These are phyloP conservation scores for Solanum stenotomum DNA, from an alignment of 257 asterid species.

Conservation along the genomic window DNA sequence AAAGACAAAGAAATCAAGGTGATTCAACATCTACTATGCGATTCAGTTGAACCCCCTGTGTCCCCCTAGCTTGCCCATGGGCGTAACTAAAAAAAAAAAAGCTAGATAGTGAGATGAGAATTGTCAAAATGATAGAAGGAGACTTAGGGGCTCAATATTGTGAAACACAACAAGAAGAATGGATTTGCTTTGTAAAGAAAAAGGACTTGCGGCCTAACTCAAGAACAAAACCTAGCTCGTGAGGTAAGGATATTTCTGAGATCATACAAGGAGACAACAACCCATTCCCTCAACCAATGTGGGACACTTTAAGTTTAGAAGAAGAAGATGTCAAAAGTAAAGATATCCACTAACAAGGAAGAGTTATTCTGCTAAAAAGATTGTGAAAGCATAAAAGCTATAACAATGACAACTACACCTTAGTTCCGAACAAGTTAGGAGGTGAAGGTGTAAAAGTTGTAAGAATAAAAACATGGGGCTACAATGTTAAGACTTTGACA, in stretches of 20 bases:
- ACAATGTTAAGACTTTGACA: not conserved
- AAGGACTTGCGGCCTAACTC: not conserved
- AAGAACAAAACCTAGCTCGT: not conserved
- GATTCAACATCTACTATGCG: not conserved
- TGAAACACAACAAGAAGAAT: not conserved
- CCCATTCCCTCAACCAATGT: not conserved
- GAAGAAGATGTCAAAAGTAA: not conserved
- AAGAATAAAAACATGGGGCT: not conserved
- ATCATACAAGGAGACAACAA: not conserved
- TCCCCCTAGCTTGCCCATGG: not conserved
- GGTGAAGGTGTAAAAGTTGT: not conserved
- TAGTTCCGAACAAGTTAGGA: not conserved
- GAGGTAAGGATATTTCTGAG: not conserved
- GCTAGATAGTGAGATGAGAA: not conserved
- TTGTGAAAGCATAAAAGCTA: not conserved
- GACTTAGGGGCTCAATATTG: not conserved
- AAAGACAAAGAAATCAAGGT: not conserved
- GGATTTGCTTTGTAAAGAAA: not conserved
- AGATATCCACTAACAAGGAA: not conserved
- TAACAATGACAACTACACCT: not conserved
- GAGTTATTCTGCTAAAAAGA: not conserved
- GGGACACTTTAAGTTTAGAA: not conserved
- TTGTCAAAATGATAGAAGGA: not conserved
- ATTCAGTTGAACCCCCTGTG: not conserved
- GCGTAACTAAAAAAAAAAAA: not conserved